phyloP scores from a whole-genome alignment of 2,329 filamentous ascomycete species.

The Phoma sp. region DNA sequence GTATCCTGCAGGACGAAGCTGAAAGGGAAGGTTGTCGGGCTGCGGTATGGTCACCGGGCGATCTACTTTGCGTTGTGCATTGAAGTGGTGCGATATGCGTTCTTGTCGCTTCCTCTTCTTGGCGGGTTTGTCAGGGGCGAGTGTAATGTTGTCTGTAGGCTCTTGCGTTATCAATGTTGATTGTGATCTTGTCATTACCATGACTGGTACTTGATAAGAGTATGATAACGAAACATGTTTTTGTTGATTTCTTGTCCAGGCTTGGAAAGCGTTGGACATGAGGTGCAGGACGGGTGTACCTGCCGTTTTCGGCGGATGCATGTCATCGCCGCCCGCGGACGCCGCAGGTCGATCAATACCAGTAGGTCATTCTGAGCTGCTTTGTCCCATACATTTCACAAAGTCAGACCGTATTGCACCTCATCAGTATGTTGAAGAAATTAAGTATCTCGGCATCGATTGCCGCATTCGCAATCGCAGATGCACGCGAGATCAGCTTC shows the following conservation, averaged over 20 bases:
- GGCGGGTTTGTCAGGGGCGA: background rate
- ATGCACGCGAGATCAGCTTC: conserved; percentile 54
- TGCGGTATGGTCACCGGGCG: conserved; percentile 20
- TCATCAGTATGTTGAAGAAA: too few species aligned
- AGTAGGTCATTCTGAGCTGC: too few species aligned
- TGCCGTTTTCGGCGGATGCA: conserved; percentile 1
- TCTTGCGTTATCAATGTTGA: background rate
- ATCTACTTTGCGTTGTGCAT: conserved; percentile 22
- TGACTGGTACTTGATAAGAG: background rate
- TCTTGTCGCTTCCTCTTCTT: conserved; percentile 1
- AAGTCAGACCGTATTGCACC: too few species aligned
- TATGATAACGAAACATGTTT: conserved; percentile 4
- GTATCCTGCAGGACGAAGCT: conserved; percentile 57
- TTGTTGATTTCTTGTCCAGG: background rate
- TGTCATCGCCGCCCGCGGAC: conserved; percentile 9
- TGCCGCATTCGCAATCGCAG: background rate
- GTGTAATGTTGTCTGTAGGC: background rate
- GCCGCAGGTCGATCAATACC: too few species aligned
- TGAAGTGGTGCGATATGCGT: conserved; percentile 10
- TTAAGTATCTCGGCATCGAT: background rate
- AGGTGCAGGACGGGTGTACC: conserved; percentile 8
- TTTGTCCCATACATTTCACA: too few species aligned
- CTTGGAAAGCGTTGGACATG: background rate
- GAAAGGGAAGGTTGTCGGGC: conserved; percentile 30
- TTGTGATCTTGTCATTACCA: conserved; percentile 16